These are phyloP conservation scores for Prunus mume DNA, from an alignment of 306 rosid species.

Conservation along the genomic window DNA sequence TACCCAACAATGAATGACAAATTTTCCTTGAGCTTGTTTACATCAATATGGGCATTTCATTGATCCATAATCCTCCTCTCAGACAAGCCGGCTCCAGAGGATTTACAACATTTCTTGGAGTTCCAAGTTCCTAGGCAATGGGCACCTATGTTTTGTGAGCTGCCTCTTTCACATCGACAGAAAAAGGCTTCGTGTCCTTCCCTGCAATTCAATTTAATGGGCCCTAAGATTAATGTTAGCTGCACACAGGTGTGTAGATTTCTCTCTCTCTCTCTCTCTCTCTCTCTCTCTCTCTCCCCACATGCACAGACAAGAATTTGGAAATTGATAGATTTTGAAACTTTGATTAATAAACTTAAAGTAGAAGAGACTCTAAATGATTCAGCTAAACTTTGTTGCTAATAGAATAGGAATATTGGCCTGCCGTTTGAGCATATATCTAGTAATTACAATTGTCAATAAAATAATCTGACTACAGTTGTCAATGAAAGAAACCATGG, in stretches of 20 bases:
- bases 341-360: background rate
- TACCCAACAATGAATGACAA: background rate
- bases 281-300: background rate
- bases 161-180: conserved; percentile 81
- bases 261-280: conserved; percentile 4
- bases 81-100: conserved; percentile 86
- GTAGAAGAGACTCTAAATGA: background rate
- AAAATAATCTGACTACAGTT: background rate
- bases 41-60: background rate
- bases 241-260: conserved; percentile 57
- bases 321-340: background rate
- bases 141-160: conserved; percentile 95
- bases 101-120: conserved; percentile 87
- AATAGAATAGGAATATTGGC: background rate
- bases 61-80: conserved; percentile 9
- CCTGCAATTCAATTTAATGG: conserved; percentile 73
- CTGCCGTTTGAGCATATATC: background rate
- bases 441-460: background rate
- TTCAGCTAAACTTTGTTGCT: background rate
- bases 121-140: conserved; percentile 98
- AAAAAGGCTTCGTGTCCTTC: conserved; percentile 59
- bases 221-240: conserved; percentile 63
- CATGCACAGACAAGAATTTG: background rate
- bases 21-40: background rate
- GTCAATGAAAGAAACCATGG: background rate